Conservation (phyloP, 1,284 basidiomycete genomes). For the Cryptococcus floricola region DNA sequence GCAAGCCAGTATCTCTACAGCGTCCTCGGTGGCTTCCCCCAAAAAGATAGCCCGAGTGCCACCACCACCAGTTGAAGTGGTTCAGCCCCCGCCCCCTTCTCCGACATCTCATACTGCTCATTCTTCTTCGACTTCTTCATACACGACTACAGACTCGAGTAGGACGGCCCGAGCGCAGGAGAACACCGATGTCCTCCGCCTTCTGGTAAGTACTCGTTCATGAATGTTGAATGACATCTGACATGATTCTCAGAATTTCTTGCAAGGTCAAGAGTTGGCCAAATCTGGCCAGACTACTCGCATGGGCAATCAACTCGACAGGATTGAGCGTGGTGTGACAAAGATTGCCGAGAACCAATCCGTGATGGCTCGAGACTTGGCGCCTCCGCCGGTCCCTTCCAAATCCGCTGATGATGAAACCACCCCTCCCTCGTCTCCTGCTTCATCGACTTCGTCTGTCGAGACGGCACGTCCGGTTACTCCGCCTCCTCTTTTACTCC, state of each 20-base stretch:
- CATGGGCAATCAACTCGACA: conserved; percentile 39
- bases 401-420: conserved; percentile 25
- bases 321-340: conserved; percentile 42
- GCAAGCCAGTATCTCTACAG: conserved; percentile 26
- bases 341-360: conserved; percentile 27
- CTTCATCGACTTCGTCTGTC: conserved; percentile 24
- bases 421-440: conserved; percentile 17
- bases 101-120: conserved; percentile 9
- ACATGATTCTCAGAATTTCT: conserved; percentile 25
- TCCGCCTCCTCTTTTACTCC: conserved; percentile 32
- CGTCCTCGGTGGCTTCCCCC: conserved; percentile 18
- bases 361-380: conserved; percentile 15
- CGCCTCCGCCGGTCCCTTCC: conserved; percentile 37
- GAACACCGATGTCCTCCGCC: conserved; percentile 18
- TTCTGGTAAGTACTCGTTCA: conserved; percentile 20
- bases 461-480: conserved; percentile 40
- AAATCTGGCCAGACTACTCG: conserved; percentile 34
- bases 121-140: conserved; percentile 4
- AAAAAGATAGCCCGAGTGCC: conserved; percentile 26
- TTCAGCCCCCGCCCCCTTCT: conserved; percentile 9
- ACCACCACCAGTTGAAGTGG: conserved; percentile 7
- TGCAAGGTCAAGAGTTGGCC: conserved; percentile 43
- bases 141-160: not conserved
- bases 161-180: not conserved
- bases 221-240: not conserved